Evolutionary conservation across 169 alveolate genomes (phyloP).

Genomic region (Eimeria brunetti): DNA sequence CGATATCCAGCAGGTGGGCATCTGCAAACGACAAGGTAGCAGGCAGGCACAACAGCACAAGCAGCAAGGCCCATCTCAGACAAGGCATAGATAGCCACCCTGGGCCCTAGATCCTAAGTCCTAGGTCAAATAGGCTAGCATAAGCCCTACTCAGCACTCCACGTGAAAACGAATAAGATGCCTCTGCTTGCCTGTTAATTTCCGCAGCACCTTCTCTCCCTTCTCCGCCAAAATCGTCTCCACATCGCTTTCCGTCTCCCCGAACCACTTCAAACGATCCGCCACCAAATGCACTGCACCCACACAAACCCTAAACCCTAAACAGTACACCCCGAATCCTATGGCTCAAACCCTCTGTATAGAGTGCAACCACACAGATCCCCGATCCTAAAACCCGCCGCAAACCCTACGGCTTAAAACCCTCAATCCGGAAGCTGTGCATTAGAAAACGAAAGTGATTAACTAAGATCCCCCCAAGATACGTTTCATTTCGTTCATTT

Average conservation of each 20-base stretch:
- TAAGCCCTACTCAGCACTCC: neutral
- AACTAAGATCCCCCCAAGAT: neutral
- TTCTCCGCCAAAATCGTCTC: constrained; percentile 70
- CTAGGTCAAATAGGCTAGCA: neutral
- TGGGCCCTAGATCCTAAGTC: neutral
- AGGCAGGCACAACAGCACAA: neutral
- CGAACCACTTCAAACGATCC: constrained; percentile 46
- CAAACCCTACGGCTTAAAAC: neutral
- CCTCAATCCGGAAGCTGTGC: neutral
- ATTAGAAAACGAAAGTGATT: neutral
- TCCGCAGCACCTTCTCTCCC: constrained; percentile 34
- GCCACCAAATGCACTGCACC: constrained; percentile 84
- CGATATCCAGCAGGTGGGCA: constrained; percentile 19
- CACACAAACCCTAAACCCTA: neutral
- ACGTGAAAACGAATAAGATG: neutral
- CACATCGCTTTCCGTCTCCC: constrained; percentile 38
- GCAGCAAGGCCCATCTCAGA: neutral
- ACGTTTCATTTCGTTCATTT: neutral
- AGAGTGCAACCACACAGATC: too few relatives aligned
- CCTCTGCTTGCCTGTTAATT: constrained; percentile 46
- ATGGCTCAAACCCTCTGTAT: too few relatives aligned
- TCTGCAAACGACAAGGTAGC: neutral
- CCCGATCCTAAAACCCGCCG: too few relatives aligned
- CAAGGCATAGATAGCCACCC: neutral
- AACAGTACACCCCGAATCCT: too few relatives aligned